Evolutionary conservation across 805 yeast species (phyloP).

Genomic region (Torulaspora delbrueckii): DNA sequence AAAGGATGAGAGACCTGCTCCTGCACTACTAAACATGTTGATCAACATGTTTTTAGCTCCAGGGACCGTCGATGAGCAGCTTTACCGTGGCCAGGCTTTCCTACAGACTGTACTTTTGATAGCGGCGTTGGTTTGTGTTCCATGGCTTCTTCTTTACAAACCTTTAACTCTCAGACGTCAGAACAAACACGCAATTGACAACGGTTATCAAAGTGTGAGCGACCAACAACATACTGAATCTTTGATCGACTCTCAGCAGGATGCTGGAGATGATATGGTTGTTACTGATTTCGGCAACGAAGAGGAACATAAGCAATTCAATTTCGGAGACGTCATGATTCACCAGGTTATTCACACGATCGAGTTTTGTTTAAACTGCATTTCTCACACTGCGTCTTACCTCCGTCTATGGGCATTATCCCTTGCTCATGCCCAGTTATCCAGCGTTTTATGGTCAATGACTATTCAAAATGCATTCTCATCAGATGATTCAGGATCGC

Average conservation of each 20-base stretch:
- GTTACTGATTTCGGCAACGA: conserved; percentile 44
- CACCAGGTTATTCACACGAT: conserved; percentile 97
- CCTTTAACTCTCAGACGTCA: conserved; percentile 67
- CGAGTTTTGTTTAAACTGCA: conserved; percentile 95
- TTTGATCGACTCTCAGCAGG: conserved; percentile 39
- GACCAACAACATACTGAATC: conserved; percentile 33
- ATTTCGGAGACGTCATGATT: conserved; percentile 90
- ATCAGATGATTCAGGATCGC: conserved; percentile 40
- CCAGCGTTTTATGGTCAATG: conserved; percentile 95
- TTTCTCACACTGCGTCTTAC: conserved; percentile 97
- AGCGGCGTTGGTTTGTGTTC: conserved; percentile 84
- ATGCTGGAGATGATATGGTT: conserved; percentile 45
- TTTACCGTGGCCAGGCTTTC: conserved; percentile 72
- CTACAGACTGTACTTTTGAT: conserved; percentile 69
- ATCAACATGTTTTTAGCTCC: conserved; percentile 95
- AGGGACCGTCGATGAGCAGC: conserved; percentile 74
- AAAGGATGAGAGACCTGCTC: conserved; percentile 70
- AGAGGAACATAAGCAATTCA: conserved; percentile 46
- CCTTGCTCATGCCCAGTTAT: conserved; percentile 92
- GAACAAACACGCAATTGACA: conserved; percentile 39
- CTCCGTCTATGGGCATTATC: conserved; percentile 96
- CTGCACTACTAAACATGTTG: conserved; percentile 89
- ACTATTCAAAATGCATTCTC: conserved; percentile 78
- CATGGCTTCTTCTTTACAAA: conserved; percentile 81
- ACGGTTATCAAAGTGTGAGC: conserved; percentile 41